Conservation (phyloP, 306 rosid genomes). For the Phaseolus lunatus region DNA sequence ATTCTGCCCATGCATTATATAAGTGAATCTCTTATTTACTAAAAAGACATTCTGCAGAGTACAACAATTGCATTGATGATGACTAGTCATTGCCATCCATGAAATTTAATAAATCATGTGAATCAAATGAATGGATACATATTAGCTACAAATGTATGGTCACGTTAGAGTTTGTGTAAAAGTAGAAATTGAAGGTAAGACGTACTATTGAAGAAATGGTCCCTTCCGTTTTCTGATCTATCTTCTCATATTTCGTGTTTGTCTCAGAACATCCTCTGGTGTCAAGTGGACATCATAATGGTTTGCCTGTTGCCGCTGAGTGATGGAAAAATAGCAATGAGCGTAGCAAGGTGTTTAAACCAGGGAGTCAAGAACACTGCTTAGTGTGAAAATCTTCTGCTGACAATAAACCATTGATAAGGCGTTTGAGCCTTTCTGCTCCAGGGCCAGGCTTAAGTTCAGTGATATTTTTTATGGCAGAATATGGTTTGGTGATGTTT, state of each 20-base stretch:
- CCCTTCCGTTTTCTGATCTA: slow-evolving; percentile 39
- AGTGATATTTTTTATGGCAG: slow-evolving; percentile 49
- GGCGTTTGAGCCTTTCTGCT: slow-evolving; percentile 54
- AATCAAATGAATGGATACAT: slow-evolving; percentile 52
- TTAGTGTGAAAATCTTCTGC: slow-evolving; percentile 49
- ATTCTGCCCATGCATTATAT: slow-evolving; percentile 6
- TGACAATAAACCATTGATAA: slow-evolving; percentile 55
- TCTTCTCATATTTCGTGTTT: slow-evolving; percentile 46
- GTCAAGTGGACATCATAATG: slow-evolving; percentile 28
- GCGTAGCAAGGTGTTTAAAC: slow-evolving; percentile 19
- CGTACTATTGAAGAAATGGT: slow-evolving; percentile 39
- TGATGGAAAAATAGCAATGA: slow-evolving; percentile 36
- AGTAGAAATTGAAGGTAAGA: slow-evolving; percentile 40
- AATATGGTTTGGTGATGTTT: slow-evolving; percentile 39
- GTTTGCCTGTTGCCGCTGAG: slow-evolving; percentile 38
- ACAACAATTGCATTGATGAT: slow-evolving; percentile 29
- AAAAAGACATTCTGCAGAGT: slow-evolving; percentile 23
- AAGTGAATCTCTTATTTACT: slow-evolving; percentile 25
- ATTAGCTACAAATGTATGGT: slow-evolving; percentile 46
- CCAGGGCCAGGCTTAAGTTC: slow-evolving; percentile 59
- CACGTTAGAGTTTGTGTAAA: slow-evolving; percentile 52
- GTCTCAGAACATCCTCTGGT: slow-evolving; percentile 43
- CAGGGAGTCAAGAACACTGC: slow-evolving; percentile 51
- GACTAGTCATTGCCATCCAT: slow-evolving; percentile 42
- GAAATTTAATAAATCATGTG: slow-evolving; percentile 38